A percentile compares a stretch with the other conserved stretches of the same genome.
phyloP scores from a whole-genome alignment of 2,329 filamentous ascomycete genomes.

The Microdochium paspali region DNA sequence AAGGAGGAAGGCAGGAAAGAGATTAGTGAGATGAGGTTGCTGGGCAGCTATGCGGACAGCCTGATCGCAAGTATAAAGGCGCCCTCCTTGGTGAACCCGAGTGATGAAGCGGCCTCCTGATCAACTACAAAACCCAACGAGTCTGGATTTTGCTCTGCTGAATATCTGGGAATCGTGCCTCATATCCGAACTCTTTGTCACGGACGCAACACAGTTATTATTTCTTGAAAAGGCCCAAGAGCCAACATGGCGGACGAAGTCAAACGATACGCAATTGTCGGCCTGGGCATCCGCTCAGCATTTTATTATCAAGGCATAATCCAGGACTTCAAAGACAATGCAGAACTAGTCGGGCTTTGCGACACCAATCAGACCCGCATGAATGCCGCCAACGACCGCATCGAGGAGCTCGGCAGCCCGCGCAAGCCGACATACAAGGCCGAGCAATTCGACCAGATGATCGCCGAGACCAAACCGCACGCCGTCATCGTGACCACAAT shows the following conservation, averaged over 20 bases:
- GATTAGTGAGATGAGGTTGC: no score
- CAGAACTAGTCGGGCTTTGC: slow-evolving; percentile 30
- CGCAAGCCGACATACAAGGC: slow-evolving; percentile 32
- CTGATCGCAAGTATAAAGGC: no score
- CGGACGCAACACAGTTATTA: no score
- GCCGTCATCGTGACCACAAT: slow-evolving; percentile 39
- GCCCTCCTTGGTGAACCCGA: no score
- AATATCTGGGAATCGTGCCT: no score
- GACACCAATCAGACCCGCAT: slow-evolving; percentile 36
- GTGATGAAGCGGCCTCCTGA: no score
- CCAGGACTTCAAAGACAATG: slow-evolving; percentile 25
- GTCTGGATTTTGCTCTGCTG: no score
- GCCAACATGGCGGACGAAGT: neutral
- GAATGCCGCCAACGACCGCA: slow-evolving; percentile 27
- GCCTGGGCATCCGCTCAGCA: slow-evolving; percentile 30
- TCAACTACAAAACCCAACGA: no score
- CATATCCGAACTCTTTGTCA: no score
- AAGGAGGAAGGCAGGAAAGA: no score
- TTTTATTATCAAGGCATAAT: slow-evolving; percentile 35
- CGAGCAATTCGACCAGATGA: slow-evolving; percentile 34
- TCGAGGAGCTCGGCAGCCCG: slow-evolving; percentile 22
- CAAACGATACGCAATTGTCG: slow-evolving; percentile 27
- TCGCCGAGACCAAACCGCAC: slow-evolving; percentile 31
- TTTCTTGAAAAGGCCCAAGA: no score
- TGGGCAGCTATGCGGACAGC: no score